Evolutionary conservation across 1,139 yeast genomes (phyloP).

Genomic region (Oligophagozyma castellii): DNA sequence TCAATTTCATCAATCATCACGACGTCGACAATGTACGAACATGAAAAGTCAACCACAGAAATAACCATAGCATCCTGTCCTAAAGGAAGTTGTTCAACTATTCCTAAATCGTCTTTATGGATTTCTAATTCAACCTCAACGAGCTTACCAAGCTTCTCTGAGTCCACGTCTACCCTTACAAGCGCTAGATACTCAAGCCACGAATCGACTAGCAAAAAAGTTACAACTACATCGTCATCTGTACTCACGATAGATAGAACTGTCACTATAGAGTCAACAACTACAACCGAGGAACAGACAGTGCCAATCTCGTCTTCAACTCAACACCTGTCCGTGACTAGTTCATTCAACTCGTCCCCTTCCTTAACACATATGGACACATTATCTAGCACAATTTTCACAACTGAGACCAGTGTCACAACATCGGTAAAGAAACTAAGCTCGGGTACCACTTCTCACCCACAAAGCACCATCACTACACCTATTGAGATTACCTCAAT

Average conservation of each 20-base stretch:
- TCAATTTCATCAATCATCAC: conserved; percentile 3
- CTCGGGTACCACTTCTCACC: not conserved
- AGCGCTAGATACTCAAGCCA: conserved; percentile 2
- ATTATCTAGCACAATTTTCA: not conserved
- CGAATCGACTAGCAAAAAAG: not conserved
- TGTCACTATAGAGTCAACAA: not conserved
- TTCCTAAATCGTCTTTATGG: too few relatives aligned
- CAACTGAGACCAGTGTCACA: not conserved
- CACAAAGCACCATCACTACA: not conserved
- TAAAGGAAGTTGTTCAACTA: too few relatives aligned
- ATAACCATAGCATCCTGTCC: conserved; percentile 2
- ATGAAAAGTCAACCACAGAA: conserved; percentile 3
- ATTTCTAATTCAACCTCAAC: too few relatives aligned
- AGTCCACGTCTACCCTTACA: conserved; percentile 1
- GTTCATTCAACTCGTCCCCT: too few relatives aligned
- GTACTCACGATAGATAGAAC: not conserved
- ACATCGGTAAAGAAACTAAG: not conserved
- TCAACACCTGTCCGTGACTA: too few relatives aligned
- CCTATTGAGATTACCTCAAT: not conserved
- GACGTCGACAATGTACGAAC: conserved; percentile 4
- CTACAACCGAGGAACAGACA: not conserved
- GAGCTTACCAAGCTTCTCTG: too few relatives aligned
- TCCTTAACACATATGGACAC: too few relatives aligned
- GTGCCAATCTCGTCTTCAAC: too few relatives aligned
- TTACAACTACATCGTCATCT: not conserved